Conservation (phyloP, 2,329 filamentous ascomycete genomes). For the Neonectria ditissima region DNA sequence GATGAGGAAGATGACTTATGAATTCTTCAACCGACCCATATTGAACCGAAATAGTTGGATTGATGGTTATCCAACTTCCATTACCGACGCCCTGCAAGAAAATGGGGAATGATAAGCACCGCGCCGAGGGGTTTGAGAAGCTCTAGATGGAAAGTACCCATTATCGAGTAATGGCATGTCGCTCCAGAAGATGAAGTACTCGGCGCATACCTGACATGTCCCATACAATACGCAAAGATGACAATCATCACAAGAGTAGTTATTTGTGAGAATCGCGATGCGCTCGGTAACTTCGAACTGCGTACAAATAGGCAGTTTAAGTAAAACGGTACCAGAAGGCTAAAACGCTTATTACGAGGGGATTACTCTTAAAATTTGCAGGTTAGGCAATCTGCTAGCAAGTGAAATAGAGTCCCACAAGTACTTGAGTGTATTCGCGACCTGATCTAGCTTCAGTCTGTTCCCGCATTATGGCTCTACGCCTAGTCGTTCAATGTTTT, state of each 20-base stretch:
- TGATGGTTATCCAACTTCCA: not conserved
- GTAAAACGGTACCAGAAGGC: too few relatives aligned
- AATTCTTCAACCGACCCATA: constrained; percentile 8
- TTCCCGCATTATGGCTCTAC: not conserved
- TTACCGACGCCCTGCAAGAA: not conserved
- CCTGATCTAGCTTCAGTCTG: too few relatives aligned
- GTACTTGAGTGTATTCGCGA: too few relatives aligned
- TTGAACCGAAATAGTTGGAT: not conserved
- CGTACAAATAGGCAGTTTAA: not conserved
- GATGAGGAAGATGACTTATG: constrained; percentile 44
- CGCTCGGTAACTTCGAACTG: constrained; percentile 3
- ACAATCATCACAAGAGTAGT: not conserved
- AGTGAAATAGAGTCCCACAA: too few relatives aligned
- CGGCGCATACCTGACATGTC: not conserved
- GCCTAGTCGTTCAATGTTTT: too few relatives aligned
- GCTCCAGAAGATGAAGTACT: not conserved
- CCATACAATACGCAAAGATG: not conserved
- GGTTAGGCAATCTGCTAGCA: not conserved
- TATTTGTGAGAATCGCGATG: constrained; percentile 6
- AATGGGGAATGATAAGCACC: not conserved
- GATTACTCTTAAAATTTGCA: not conserved
- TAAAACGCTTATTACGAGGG: not conserved
- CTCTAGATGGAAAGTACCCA: not conserved
- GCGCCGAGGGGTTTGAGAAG: not conserved
- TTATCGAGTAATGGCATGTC: not conserved